Evolutionary conservation across 1,284 basidiomycete genomes (phyloP).

Genomic region (Crucibulum cyathiforme): DNA sequence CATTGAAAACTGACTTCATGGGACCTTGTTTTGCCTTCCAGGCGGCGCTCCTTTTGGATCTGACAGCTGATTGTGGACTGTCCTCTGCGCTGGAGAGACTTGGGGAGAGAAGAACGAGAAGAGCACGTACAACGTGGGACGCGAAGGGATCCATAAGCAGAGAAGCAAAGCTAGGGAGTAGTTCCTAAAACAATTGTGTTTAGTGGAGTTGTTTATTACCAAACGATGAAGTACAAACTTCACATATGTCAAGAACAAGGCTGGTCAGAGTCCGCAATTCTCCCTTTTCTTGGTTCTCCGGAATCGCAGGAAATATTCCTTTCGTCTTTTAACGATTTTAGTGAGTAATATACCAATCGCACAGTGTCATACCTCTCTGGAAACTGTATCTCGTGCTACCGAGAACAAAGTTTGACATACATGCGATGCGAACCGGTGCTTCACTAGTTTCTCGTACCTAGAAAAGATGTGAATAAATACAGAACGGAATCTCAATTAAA

Average conservation of each 20-base stretch:
- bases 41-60: slow-evolving; percentile 78
- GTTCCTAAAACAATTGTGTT: slow-evolving; percentile 55
- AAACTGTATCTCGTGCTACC: slow-evolving; percentile 75
- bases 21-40: slow-evolving; percentile 79
- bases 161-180: slow-evolving; percentile 64
- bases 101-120: slow-evolving; percentile 78
- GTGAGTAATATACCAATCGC: not conserved
- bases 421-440: slow-evolving; percentile 90
- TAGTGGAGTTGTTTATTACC: not conserved
- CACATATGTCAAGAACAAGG: slow-evolving; percentile 67
- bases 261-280: slow-evolving; percentile 77
- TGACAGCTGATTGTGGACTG: slow-evolving; percentile 47
- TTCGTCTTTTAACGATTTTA: slow-evolving; percentile 52
- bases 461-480: slow-evolving; percentile 5
- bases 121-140: slow-evolving; percentile 83
- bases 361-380: slow-evolving; percentile 70
- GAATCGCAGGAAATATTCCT: slow-evolving; percentile 62
- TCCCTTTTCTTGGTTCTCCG: slow-evolving; percentile 60
- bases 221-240: slow-evolving; percentile 52
- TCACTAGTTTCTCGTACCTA: slow-evolving; percentile 73
- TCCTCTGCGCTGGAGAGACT: slow-evolving; percentile 48
- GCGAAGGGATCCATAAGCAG: slow-evolving; percentile 85
- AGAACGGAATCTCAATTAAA: not conserved
- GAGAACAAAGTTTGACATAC: slow-evolving; percentile 88
- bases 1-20: slow-evolving; percentile 73